These are phyloP conservation scores for Mortierella claussenii DNA, from an alignment of 192 early-diverging fungal genomes.

Conservation along the genomic window DNA sequence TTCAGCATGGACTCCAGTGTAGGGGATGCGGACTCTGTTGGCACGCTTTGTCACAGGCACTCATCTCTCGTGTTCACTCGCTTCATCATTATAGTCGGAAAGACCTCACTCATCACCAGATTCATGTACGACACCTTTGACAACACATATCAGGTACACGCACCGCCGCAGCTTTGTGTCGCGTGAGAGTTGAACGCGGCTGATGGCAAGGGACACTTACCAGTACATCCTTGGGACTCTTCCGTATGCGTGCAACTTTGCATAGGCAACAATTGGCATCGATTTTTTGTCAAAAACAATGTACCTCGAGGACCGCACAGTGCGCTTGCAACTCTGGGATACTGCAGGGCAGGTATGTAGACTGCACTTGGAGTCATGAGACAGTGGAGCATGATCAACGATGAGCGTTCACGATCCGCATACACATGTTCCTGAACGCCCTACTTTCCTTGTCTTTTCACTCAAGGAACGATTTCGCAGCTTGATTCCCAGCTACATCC, in stretches of 20 bases:
- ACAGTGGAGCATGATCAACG: not conserved
- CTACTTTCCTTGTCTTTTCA: no score
- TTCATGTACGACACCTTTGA: slow-evolving; percentile 99
- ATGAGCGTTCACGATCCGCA: no score
- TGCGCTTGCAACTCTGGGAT: slow-evolving; percentile 99
- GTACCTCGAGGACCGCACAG: slow-evolving; percentile 98
- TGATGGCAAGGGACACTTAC: no score
- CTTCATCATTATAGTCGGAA: slow-evolving; percentile 85
- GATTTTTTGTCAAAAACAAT: slow-evolving; percentile 99
- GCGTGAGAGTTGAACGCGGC: no score
- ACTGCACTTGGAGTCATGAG: not conserved
- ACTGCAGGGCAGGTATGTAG: slow-evolving; percentile 91
- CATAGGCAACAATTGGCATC: slow-evolving; percentile 97
- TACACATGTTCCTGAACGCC: no score
- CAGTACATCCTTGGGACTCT: no score
- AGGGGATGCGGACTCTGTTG: no score
- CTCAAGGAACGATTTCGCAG: slow-evolving; percentile 93
- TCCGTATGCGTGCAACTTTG: no score
- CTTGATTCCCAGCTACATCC: slow-evolving; percentile 97
- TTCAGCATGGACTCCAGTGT: no score
- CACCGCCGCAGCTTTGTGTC: not conserved
- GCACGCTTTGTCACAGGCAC: no score
- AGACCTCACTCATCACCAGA: slow-evolving; percentile 98
- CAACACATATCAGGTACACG: slow-evolving; percentile 92
- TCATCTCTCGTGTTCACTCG: no score